Base-by-base conservation (phyloP, 2,329 filamentous ascomycete genomes). In the Trichoderma sp. region DNA sequence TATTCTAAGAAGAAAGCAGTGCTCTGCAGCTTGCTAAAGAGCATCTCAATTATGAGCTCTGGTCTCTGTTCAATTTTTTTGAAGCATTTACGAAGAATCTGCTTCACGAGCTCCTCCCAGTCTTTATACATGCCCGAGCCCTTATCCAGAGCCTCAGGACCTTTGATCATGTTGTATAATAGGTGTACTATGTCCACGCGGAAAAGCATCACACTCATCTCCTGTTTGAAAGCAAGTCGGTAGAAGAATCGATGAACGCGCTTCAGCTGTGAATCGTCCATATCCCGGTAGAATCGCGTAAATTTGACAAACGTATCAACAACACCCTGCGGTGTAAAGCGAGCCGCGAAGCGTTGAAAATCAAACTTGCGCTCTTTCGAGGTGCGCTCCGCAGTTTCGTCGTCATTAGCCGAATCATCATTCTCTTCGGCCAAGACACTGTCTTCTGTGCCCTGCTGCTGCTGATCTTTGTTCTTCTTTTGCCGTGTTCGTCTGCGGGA, bases 221-320 rank as follows among this genome's bases (percentile, higher is more conserved):
- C 93, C 79, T 97, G 92, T 81, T 98, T 99, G 84, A 98, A 98
- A 0, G 94, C 94, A 13, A 97, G 86, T 0, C 95, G 91, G 76
- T 98, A 96, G 76, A 99, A 94, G 79, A 95, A 99, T 7, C 96
- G 91, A 81, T 98, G 96, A 14, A 91, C 91, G 6, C 96, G 89
- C 82, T 98, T 98, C 47, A 98, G 83, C 77, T 99, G 96, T 47
- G 89, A 85, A 2, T 89, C 84, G 64, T 89, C 87, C 13, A 99
- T 85, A 72, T 99, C 96, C 52, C 85, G 86, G 80, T 97, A 97
- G 80, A 89, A 95, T 58, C 86, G 87, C 0, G 90, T 89, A 72
- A 97, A 94, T 3, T 88, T 84, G 35, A 97, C 86, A 77, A 97
- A 99, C 0, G 95, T 96, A 78, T 98, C 91, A 57, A 99, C 89